Base-by-base conservation (phyloP, 1,284 basidiomycete genomes). In the Trametes pubescens region DNA sequence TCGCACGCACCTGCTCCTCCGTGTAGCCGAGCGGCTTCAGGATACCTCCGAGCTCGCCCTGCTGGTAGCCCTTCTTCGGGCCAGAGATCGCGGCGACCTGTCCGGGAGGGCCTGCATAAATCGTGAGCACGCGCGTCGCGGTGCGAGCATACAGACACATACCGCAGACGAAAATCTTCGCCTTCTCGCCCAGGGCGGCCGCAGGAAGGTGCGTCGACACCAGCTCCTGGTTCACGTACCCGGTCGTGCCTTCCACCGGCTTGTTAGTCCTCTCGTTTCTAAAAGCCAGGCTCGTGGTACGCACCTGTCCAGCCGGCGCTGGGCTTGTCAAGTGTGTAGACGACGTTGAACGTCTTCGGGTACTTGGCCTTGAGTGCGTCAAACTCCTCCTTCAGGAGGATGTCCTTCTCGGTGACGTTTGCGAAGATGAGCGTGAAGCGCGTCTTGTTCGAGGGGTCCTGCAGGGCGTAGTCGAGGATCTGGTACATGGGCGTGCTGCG, bases 351-450 rank as follows among this genome's bases (percentile, higher is more conserved):
- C 68, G 78, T 88, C 60, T 89, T 80, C 1, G 91, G 88, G 78
- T 91, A 82, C 71, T 88, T 84, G 71, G 86, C 86, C 77, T 89
- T 87, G 68, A 94, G 83, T 10, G 78, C 79, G 70, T 96, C 94
- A 72, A 96, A 87, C 73, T 95, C 86, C 71, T 94, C 88, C 48
- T 88, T 87, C 64, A 98, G 84, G 53, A 98, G 88, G 71, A 99
- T 97, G 77, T 99, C 97, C 67, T 87, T 82, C 75, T 96, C 93
- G n/a, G 91, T 86, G 57, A 94, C 86, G 80, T 99, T 99, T 49
- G 93, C 90, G 80, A 93, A 99, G 72, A 99, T 80, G 61, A 99
- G 84, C 55, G 92, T 98, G 79, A 94, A 97, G 76, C 96, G 95
- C 69, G 98, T 99, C 82, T 92, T 96, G 87, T 99, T 98, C 53